A percentile compares a stretch with the other conserved stretches of the same genome.
phyloP scores from a whole-genome alignment of 352 stramenopile species.

The Plasmopara halstedii region DNA sequence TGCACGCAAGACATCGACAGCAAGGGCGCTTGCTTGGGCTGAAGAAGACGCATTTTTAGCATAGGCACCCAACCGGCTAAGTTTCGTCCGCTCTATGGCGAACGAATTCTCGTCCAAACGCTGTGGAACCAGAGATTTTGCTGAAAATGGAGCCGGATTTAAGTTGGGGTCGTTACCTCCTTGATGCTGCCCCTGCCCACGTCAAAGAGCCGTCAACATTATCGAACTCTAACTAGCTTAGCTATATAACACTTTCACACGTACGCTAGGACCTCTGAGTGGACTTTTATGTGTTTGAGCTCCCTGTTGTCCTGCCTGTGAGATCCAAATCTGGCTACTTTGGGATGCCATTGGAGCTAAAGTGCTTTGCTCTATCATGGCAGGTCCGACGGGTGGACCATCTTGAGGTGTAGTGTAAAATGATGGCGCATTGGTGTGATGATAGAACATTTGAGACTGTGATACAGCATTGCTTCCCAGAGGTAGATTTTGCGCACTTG shows the following conservation, averaged over 20 bases:
- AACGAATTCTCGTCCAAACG: slow-evolving; percentile 58
- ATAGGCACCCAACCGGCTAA: slow-evolving; percentile 42
- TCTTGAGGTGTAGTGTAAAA: slow-evolving; percentile 54
- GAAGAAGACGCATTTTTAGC: slow-evolving; percentile 55
- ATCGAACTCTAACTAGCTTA: slow-evolving; percentile 1
- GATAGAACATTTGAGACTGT: slow-evolving; percentile 50
- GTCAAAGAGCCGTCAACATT: slow-evolving; percentile 1
- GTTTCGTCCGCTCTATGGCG: slow-evolving; percentile 34
- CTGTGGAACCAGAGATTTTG: slow-evolving; percentile 49
- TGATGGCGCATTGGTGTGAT: slow-evolving; percentile 45
- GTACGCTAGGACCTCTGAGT: slow-evolving; percentile 13
- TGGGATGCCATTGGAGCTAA: slow-evolving; percentile 11
- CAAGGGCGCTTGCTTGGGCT: slow-evolving; percentile 56
- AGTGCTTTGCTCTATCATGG: slow-evolving; percentile 30
- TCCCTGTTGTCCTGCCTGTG: slow-evolving; percentile 16
- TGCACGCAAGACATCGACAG: slow-evolving; percentile 57
- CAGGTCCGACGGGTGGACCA: slow-evolving; percentile 24
- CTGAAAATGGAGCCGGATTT: slow-evolving; percentile 48
- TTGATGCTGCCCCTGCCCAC: slow-evolving; percentile 11
- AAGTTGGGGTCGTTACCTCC: slow-evolving; percentile 30
- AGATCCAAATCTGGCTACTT: slow-evolving; percentile 21
- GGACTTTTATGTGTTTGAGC: slow-evolving; percentile 8
- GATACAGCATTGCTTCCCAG: slow-evolving; percentile 22
- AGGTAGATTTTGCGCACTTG: slow-evolving; percentile 1
- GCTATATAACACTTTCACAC: slow-evolving; percentile 2